phyloP scores from a whole-genome alignment of 441 rosid genomes.

The Euphorbia schlechtendalii region DNA sequence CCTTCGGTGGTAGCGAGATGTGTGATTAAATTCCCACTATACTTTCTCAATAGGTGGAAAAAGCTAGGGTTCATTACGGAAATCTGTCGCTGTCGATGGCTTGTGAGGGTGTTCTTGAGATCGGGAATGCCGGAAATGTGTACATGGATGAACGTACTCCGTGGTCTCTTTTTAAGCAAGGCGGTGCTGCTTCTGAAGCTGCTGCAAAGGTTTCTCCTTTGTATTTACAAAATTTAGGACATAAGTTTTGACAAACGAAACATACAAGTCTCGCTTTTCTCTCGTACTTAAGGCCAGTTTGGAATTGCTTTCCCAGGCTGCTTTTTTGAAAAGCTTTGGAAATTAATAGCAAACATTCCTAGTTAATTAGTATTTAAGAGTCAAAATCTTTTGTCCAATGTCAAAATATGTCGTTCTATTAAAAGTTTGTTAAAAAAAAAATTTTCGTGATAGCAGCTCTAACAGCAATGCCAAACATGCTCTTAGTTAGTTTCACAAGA shows the following conservation, averaged over 20 bases:
- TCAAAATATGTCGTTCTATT: too few relatives aligned
- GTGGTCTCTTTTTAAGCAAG: conserved; percentile 87
- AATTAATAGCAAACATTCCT: too few relatives aligned
- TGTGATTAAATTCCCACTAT: neutral
- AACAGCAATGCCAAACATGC: too few relatives aligned
- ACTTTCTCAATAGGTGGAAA: conserved; percentile 48
- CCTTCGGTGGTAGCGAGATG: neutral
- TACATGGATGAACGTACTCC: conserved; percentile 82
- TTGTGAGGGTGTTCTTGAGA: conserved; percentile 79
- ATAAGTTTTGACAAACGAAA: neutral
- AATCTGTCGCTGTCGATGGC: conserved; percentile 67
- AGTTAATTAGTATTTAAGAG: too few relatives aligned
- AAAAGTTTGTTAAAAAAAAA: too few relatives aligned
- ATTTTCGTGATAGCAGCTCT: too few relatives aligned
- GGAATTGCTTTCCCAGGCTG: too few relatives aligned
- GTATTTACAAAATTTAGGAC: neutral
- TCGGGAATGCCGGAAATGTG: conserved; percentile 76
- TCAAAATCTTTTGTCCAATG: too few relatives aligned
- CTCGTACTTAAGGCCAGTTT: too few relatives aligned
- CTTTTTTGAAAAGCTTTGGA: too few relatives aligned
- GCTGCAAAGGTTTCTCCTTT: conserved; percentile 65
- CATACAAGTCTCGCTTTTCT: neutral
- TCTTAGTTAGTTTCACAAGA: neutral
- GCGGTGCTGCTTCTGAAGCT: conserved; percentile 67
- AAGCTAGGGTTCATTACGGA: conserved; percentile 56